Evolutionary conservation across 2,329 filamentous ascomycete species (phyloP), one percentile per base, ranked within the genome.

Genomic region (Colletotrichum orbiculare): DNA sequence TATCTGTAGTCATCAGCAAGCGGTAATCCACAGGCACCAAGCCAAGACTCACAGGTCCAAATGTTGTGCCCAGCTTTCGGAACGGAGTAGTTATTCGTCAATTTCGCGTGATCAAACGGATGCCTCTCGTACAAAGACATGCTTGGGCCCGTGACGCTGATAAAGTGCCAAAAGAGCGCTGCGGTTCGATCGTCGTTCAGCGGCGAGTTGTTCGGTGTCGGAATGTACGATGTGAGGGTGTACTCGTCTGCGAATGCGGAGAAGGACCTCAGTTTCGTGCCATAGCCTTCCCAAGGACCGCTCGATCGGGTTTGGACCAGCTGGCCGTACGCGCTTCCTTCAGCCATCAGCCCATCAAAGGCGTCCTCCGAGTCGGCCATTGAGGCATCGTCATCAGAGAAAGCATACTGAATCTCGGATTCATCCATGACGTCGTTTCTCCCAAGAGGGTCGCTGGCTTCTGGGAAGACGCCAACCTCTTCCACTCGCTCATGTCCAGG

Each of bases 81-180:
- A 2, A 91, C 83, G 0, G 86, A 81, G 9, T 82, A 81, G 49
- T 89, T 87, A 60, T 82, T 81, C 69, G 92, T 89, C 37, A 91
- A 83, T 35, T 89, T 84, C 1, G 88, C 85, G 1, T 92, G 86
- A 72, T 95, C 92, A 60, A 89, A 85, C 2, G 92, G 89, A 74
- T 94, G 89, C 57, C 95, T 86, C 77, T 98, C 94, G 74, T 93
- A 97, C 35, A 97, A 85, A 1, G 94, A 97, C 73, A 98, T 87
- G 69, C 88, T 91, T 1, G 94, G 92, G 0, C 91, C 94, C 2
- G 94, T 97, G 7, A 96, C 91, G 70, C 93, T 91, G 50, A 98
- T 89, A 75, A 97, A 98, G 77, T 98, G 94, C 75, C 91, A 91
- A 75, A 98, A 98, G 7, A 97, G 89, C 37, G 90, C 86, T 12